A percentile compares a stretch with the other conserved stretches of the same genome.
These are phyloP conservation scores for Neurospora terricola DNA, from an alignment of 495 filamentous ascomycete genomes.

Conservation along the genomic window DNA sequence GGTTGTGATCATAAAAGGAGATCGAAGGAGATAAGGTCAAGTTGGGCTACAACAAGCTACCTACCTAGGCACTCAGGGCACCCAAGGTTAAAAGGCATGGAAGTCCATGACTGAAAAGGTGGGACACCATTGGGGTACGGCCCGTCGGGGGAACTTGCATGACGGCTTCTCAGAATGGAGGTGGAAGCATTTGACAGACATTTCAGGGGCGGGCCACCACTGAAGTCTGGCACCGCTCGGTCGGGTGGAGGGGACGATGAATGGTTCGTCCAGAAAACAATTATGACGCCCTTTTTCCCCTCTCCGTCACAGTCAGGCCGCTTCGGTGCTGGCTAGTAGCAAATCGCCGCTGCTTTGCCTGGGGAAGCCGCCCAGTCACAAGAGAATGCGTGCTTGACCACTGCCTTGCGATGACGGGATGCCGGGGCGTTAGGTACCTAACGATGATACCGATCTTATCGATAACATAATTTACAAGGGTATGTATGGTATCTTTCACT, in stretches of 20 bases:
- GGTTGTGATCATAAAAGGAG: neutral
- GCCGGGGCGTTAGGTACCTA: neutral
- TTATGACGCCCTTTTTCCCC: neutral
- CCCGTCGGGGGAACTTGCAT: neutral
- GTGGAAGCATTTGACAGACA: neutral
- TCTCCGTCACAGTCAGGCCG: neutral
- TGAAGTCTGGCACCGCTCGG: neutral
- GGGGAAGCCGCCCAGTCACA: neutral
- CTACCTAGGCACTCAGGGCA: neutral
- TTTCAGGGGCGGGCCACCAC: neutral
- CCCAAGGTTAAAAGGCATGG: neutral
- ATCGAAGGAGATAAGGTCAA: neutral
- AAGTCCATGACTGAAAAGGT: neutral
- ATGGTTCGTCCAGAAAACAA: neutral
- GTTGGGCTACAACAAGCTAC: neutral
- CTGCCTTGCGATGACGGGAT: neutral
- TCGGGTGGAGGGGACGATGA: neutral
- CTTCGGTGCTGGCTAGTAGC: neutral
- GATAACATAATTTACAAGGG: neutral
- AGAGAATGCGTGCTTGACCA: neutral
- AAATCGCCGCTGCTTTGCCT: neutral
- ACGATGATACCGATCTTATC: neutral
- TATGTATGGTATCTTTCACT: neutral
- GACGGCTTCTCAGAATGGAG: neutral
- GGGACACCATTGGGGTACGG: neutral